Evolutionary conservation across 2,329 filamentous ascomycete species (phyloP).

Genomic region (Neonectria sp.): DNA sequence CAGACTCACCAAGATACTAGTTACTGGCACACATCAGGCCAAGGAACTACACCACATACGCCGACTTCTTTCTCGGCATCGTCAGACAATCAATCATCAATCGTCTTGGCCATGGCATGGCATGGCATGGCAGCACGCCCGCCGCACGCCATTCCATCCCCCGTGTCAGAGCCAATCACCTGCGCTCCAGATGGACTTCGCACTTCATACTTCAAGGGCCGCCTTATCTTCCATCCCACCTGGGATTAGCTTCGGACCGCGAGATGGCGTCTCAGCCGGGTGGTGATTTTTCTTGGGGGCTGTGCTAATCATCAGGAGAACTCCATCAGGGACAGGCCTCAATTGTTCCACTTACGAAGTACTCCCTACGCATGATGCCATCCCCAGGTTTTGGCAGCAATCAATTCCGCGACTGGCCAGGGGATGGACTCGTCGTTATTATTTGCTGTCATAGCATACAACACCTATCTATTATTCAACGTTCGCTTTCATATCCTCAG

Average conservation of each 20-base stretch:
- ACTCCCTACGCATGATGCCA: neutral
- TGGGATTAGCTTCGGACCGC: conserved; percentile 43
- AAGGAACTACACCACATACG: neutral
- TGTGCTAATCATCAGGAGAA: conserved; percentile 22
- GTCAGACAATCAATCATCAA: neutral
- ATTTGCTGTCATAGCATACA: neutral
- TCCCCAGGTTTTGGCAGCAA: neutral
- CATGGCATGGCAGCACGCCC: neutral
- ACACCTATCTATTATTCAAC: neutral
- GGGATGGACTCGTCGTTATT: neutral
- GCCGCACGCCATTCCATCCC: conserved; percentile 38
- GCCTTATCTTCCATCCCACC: conserved; percentile 48
- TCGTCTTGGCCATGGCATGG: conserved; percentile 4
- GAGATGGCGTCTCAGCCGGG: conserved; percentile 14
- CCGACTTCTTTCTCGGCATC: neutral
- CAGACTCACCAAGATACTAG: neutral
- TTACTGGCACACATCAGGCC: neutral
- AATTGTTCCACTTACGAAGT: neutral
- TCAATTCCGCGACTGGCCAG: neutral
- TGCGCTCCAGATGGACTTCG: conserved; percentile 33
- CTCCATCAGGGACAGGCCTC: neutral
- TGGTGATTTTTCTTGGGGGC: conserved; percentile 15
- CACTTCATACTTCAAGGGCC: conserved; percentile 26
- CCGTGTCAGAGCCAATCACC: conserved; percentile 36
- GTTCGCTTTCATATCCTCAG: neutral